These are phyloP conservation scores for Diaporthe destruens DNA, from an alignment of 2,329 filamentous ascomycete genomes.

Conservation along the genomic window DNA sequence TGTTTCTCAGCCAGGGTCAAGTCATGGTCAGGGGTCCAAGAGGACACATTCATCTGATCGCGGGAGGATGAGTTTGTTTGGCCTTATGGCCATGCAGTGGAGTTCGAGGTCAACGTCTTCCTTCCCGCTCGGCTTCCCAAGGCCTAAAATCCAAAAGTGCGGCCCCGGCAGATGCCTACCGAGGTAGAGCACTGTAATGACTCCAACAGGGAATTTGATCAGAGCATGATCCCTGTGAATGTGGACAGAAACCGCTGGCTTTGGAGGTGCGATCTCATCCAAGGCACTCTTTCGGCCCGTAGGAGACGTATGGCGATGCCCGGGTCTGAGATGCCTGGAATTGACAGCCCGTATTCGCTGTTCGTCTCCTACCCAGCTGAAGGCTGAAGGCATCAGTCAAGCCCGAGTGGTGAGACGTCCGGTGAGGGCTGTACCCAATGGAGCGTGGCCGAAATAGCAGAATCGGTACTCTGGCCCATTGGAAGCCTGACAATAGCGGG, in stretches of 20 bases:
- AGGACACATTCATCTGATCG: background rate
- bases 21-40: constrained; percentile 11
- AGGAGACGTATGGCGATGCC: background rate
- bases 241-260: background rate
- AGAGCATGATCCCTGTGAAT: background rate
- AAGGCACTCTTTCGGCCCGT: constrained; percentile 21
- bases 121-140: constrained; percentile 22
- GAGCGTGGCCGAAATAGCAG: constrained; percentile 18
- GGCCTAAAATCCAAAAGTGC: constrained; percentile 20
- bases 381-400: background rate
- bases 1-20: background rate
- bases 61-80: constrained; percentile 33
- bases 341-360: background rate
- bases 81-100: constrained; percentile 21
- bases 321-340: constrained; percentile 18
- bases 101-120: constrained; percentile 13
- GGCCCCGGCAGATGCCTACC: background rate
- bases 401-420: background rate
- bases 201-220: background rate
- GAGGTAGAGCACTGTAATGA: background rate
- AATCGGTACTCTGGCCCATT: background rate
- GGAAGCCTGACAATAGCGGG: constrained; percentile 14
- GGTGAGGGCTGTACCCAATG: constrained; percentile 1
- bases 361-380: background rate
- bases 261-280: background rate